These are phyloP conservation scores for Colletotrichum plurivorum DNA, from an alignment of 2,329 filamentous ascomycete genomes.

Conservation along the genomic window DNA sequence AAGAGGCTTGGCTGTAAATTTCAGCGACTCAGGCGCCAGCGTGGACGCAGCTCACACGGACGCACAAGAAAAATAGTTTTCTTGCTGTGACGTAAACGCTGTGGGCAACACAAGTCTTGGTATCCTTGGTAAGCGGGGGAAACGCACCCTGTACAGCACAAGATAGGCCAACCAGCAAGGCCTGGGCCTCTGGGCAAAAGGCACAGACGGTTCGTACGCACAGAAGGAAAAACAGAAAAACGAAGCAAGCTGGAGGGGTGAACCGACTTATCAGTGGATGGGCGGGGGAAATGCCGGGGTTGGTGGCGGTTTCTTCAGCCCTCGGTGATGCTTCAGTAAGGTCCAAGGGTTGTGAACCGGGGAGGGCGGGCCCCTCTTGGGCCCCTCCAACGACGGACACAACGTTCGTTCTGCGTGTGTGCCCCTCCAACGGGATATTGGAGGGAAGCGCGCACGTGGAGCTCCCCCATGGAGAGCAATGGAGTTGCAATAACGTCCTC, in stretches of 20 bases:
- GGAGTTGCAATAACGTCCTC: not conserved
- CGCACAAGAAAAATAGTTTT: constrained; percentile 2
- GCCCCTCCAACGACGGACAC: not conserved
- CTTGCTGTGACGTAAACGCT: constrained; percentile 30
- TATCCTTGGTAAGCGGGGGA: constrained; percentile 36
- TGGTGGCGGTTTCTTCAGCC: not conserved
- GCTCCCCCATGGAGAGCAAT: not conserved
- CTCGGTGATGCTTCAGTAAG: not conserved
- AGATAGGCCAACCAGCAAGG: constrained; percentile 9
- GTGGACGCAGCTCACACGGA: not conserved
- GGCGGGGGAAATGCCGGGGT: constrained; percentile 28
- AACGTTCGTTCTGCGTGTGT: not conserved
- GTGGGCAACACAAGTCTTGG: constrained; percentile 23
- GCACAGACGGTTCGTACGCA: not conserved
- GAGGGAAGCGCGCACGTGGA: not conserved
- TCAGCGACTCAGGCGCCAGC: constrained; percentile 19
- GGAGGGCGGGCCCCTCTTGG: not conserved
- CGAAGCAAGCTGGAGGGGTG: constrained; percentile 24
- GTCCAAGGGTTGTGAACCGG: not conserved
- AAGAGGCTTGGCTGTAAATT: constrained; percentile 29
- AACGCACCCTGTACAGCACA: not conserved
- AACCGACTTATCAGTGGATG: constrained; percentile 28
- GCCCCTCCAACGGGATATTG: constrained; percentile 4
- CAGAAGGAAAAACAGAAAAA: constrained; percentile 19
- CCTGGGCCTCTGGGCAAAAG: constrained; percentile 21